Base-by-base conservation (phyloP, 1,284 basidiomycete species). In the Heimioporus retisporus region DNA sequence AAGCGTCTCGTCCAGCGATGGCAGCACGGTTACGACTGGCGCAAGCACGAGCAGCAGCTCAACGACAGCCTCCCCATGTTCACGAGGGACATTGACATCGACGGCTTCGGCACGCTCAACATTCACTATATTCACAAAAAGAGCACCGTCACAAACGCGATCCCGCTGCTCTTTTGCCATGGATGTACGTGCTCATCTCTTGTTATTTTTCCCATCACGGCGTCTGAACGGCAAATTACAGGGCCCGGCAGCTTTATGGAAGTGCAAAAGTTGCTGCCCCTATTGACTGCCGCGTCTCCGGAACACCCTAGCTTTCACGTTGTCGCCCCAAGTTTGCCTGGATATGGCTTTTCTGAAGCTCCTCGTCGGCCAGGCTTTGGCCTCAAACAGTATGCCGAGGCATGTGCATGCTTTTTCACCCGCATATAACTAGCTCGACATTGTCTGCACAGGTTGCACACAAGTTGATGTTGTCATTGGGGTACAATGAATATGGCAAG, bases 231-330 rank as follows among this genome's bases (percentile, higher is more conserved):
- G 18, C 2, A 11, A 14, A 10, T 3, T 11, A 35, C 53, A 64
- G 89, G 89, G 89, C 88, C 89, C 0, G 88, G 89, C 43, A 81
- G 81, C 64, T 90, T 90, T 71, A 72, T 86, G 40, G 88, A 91
- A 77, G 83, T 83, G n/a, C 77, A 78, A 60, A 90, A 88, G 75
- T 74, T 90, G 1, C 75, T 90, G 1, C 87, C 89, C 0, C 69
- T 88, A 2, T 76, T 90, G 63, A 81, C 80, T 0, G 72, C 79
- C 3, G 74, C 79, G 0, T 81, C 81, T 1, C 58, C 80, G 7
- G 81, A 85, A 6, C 79, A 85, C 55, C 88, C 88, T 2, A 85
- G 82, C 63, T 90, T 91, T 71, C 87, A 90, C 68, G 86, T 90
- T 25, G 86, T 90, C 0, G 84, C 85, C 0, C 69, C 84, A 8